These are phyloP conservation scores for Xenosphaeropsis pyriputrescens DNA, from an alignment of 2,329 filamentous ascomycete species.

Conservation along the genomic window DNA sequence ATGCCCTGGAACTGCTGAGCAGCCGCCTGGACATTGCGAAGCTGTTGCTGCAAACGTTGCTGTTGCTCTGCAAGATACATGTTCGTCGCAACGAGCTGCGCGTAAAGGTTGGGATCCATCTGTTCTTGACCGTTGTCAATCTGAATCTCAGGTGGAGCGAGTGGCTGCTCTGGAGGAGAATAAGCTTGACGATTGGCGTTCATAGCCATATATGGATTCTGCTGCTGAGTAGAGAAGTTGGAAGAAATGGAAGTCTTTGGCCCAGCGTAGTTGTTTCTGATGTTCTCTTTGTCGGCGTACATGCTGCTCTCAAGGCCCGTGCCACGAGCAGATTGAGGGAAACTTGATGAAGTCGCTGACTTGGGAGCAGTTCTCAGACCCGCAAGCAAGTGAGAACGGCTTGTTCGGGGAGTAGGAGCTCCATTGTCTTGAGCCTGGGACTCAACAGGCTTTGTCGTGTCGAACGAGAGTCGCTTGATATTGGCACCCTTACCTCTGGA, in stretches of 20 bases:
- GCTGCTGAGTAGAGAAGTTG: slow-evolving; percentile 8
- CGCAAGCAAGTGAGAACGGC: slow-evolving; percentile 85
- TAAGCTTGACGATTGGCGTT: slow-evolving; percentile 43
- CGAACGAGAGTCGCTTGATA: slow-evolving; percentile 81
- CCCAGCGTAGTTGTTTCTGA: slow-evolving; percentile 9
- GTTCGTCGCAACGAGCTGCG: slow-evolving; percentile 82
- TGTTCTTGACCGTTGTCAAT: slow-evolving; percentile 54
- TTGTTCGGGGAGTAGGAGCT: slow-evolving; percentile 75
- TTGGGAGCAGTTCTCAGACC: slow-evolving; percentile 90
- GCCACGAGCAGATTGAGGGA: slow-evolving; percentile 50
- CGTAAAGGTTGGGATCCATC: slow-evolving; percentile 77
- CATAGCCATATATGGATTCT: slow-evolving; percentile 25
- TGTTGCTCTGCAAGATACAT: slow-evolving; percentile 88
- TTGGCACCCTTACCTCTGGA: slow-evolving; percentile 74
- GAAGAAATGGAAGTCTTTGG: slow-evolving; percentile 15
- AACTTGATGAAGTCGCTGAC: slow-evolving; percentile 57
- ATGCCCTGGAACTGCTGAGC: slow-evolving; percentile 72
- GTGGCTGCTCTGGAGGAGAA: slow-evolving; percentile 66
- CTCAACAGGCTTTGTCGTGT: slow-evolving; percentile 53
- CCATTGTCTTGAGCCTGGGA: slow-evolving; percentile 42
- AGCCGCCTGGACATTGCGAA: slow-evolving; percentile 69
- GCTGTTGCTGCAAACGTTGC: slow-evolving; percentile 86
- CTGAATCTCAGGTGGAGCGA: slow-evolving; percentile 70
- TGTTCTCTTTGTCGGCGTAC: slow-evolving; percentile 16
- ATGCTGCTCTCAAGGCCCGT: slow-evolving; percentile 20